A percentile compares a stretch with the other conserved stretches of the same genome.
Evolutionary conservation across 2,329 filamentous ascomycete species (phyloP).

Genomic region (Aspergillus fischeri): DNA sequence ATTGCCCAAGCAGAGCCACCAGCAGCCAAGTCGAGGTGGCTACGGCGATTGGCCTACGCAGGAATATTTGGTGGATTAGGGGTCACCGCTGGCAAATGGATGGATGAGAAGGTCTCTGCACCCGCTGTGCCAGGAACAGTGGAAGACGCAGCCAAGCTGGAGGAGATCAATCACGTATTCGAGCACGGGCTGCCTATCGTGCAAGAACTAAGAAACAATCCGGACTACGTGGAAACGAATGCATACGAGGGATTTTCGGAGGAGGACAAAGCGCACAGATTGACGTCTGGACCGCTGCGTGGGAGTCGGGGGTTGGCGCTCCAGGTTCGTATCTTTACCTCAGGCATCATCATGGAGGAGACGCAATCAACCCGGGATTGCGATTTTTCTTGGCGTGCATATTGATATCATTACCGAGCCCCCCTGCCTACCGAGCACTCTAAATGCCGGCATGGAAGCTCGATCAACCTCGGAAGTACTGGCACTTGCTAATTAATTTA

Average conservation of each 20-base stretch:
- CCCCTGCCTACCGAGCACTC: neutral
- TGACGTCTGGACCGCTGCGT: conserved; percentile 38
- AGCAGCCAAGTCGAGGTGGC: conserved; percentile 27
- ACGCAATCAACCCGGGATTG: neutral
- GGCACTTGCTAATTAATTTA: conserved; percentile 13
- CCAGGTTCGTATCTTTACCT: conserved; percentile 31
- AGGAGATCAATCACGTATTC: conserved; percentile 27
- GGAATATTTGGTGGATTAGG: conserved; percentile 33
- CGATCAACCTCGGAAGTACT: conserved; percentile 16
- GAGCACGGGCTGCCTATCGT: conserved; percentile 36
- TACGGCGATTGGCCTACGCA: conserved; percentile 32
- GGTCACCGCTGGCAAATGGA: conserved; percentile 19
- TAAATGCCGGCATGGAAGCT: conserved; percentile 3
- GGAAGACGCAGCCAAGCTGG: conserved; percentile 28
- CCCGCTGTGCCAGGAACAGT: conserved; percentile 31
- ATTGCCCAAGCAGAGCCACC: conserved; percentile 13
- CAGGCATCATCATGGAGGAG: conserved; percentile 1
- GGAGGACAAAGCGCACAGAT: conserved; percentile 29
- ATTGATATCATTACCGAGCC: neutral
- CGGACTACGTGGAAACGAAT: conserved; percentile 37
- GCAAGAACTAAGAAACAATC: conserved; percentile 33
- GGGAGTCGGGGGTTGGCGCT: conserved; percentile 39
- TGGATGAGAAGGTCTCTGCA: conserved; percentile 19
- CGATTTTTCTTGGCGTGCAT: neutral
- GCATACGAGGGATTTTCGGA: conserved; percentile 36